Conservation (phyloP, 1,139 yeast species). For the Lodderomyces elongisporus region DNA sequence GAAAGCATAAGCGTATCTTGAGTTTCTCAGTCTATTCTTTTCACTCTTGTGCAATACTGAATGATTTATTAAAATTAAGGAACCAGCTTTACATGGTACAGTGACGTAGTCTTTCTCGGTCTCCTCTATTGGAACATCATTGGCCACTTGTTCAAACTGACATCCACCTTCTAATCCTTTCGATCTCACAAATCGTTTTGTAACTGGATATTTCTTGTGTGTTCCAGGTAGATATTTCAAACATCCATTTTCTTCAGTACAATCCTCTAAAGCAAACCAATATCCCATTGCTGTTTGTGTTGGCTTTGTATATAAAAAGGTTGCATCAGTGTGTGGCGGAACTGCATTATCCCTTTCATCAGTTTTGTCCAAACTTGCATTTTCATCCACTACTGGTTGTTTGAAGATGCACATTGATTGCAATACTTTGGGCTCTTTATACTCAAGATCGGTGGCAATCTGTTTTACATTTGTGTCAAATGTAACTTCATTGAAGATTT, state of each 20-base stretch:
- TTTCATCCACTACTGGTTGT: slow-evolving; percentile 43
- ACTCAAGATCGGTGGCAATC: slow-evolving; percentile 51
- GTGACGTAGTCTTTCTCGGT: slow-evolving; percentile 37
- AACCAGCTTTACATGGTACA: slow-evolving; percentile 68
- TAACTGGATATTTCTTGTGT: slow-evolving; percentile 53
- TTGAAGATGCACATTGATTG: slow-evolving; percentile 81
- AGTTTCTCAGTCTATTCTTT: slow-evolving; percentile 47
- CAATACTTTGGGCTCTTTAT: slow-evolving; percentile 62
- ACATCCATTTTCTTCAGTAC: slow-evolving; percentile 66
- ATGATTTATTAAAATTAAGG: slow-evolving; percentile 64
- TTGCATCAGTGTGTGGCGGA: slow-evolving; percentile 76
- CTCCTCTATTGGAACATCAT: slow-evolving; percentile 18
- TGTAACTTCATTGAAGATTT: slow-evolving; percentile 45
- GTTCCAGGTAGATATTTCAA: slow-evolving; percentile 71
- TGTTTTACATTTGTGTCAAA: slow-evolving; percentile 45
- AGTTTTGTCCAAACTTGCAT: neutral
- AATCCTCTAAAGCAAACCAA: slow-evolving; percentile 80
- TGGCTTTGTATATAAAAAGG: slow-evolving; percentile 69
- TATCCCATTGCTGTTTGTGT: slow-evolving; percentile 63
- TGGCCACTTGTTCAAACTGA: slow-evolving; percentile 32
- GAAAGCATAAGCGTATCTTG: slow-evolving; percentile 75
- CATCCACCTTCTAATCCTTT: slow-evolving; percentile 50
- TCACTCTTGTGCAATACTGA: slow-evolving; percentile 70
- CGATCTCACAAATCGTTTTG: slow-evolving; percentile 61
- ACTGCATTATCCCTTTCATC: slow-evolving; percentile 54